These are phyloP conservation scores for Wickerhamiella occidentalis DNA, from an alignment of 805 yeast species.

Conservation along the genomic window DNA sequence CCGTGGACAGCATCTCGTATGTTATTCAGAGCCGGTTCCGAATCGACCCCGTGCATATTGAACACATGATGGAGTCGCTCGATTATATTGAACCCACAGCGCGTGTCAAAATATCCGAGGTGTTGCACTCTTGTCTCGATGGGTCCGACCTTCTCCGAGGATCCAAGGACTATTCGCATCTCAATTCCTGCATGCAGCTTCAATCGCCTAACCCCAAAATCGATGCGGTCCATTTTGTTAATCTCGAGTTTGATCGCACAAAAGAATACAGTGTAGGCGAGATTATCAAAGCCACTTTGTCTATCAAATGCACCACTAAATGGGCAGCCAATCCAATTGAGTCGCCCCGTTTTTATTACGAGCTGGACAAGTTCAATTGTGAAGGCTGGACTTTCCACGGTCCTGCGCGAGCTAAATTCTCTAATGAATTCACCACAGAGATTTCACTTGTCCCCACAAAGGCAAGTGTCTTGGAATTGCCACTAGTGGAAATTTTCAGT, in stretches of 20 bases:
- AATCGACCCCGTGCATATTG: slow-evolving; percentile 13
- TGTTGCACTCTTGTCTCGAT: not conserved
- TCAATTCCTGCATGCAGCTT: slow-evolving; percentile 31
- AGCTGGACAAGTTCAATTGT: slow-evolving; percentile 35
- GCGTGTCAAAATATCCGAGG: slow-evolving; percentile 8
- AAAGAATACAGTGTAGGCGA: slow-evolving; percentile 47
- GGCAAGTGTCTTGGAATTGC: slow-evolving; percentile 60
- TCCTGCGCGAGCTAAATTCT: slow-evolving; percentile 41
- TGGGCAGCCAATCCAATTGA: slow-evolving; percentile 30
- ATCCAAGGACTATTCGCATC: slow-evolving; percentile 5
- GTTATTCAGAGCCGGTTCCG: slow-evolving; percentile 11
- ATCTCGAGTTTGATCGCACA: slow-evolving; percentile 27
- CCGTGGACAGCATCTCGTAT: slow-evolving; percentile 13
- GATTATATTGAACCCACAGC: slow-evolving; percentile 14
- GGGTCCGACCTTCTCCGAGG: not conserved
- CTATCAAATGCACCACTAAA: slow-evolving; percentile 34
- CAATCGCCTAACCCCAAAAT: slow-evolving; percentile 52
- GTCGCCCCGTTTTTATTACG: slow-evolving; percentile 33
- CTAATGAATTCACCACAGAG: slow-evolving; percentile 26
- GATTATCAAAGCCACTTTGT: slow-evolving; percentile 38
- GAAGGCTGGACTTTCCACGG: slow-evolving; percentile 83
- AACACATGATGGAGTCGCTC: slow-evolving; percentile 16
- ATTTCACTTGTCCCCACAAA: slow-evolving; percentile 59
- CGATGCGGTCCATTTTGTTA: slow-evolving; percentile 48
- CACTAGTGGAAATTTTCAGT: slow-evolving; percentile 41